Base-by-base conservation (phyloP, 192 early-diverging fungal genomes). In the Umbelopsis isabellina region DNA sequence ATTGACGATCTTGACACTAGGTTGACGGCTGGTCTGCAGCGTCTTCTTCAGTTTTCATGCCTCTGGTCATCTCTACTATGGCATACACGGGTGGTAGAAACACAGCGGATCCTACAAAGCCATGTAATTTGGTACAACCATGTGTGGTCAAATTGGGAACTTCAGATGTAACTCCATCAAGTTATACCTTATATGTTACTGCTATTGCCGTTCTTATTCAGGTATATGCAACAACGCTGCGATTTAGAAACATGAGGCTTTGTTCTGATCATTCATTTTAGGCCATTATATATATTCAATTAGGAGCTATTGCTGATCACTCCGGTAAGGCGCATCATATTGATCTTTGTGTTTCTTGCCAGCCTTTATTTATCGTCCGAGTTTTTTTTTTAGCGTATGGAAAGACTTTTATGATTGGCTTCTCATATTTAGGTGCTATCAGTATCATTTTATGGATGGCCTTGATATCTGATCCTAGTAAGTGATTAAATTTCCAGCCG, bases 241-340 rank as follows among this genome's bases (percentile, higher is more conserved):
- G 11, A 25, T 15, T 55, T 21, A 10, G 13, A 3, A 55, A 27
- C 6, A 27, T 55, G n/a, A 55, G 11, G 10, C 4, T 25, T 55
- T 25, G 20, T 35, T 61, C 55, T 27, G 18, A 6, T 30, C 2
- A 12, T 33, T 35, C 2, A 41, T 55, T 85, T 50, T 81, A 86
- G 65, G 80, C 82, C 1, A 66, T 86, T 46, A 45, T 84, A 25
- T 82, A 79, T 68, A 82, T 83, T 46, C 73, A 78, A 65, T 51
- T 83, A 46, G 79, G 80, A 6, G 73, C 80, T 10, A 49, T 86
- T 25, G 84, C 82, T 51, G 84, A 86, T 66, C 78, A 83, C 44
- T 78, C 81, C 61, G 73, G 74, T 76, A 75, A 27, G 71, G 55
- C 3, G 6, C 23, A 30, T 45, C 30, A 25, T 49, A 12, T 35